phyloP scores from a whole-genome alignment of 306 rosid genomes.

The Senna tora region DNA sequence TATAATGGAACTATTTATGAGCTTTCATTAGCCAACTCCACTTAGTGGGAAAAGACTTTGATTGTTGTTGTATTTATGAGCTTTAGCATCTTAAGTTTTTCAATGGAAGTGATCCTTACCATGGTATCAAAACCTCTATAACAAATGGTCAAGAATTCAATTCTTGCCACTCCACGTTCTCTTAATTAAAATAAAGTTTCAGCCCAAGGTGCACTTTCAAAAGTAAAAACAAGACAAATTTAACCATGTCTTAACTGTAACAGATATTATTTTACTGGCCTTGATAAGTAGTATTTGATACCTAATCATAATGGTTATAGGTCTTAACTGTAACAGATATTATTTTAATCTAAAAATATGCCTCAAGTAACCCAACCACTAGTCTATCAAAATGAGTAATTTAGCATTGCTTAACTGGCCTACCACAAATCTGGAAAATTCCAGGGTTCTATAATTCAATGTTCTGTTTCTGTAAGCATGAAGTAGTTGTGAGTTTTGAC shows the following conservation, averaged over 20 bases:
- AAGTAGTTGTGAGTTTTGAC: conserved; percentile 7
- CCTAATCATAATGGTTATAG: neutral
- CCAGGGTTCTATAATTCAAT: neutral
- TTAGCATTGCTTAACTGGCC: neutral
- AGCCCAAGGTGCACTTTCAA: neutral
- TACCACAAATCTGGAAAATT: neutral
- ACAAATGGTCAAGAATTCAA: no score
- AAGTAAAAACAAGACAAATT: neutral
- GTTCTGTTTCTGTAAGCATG: neutral
- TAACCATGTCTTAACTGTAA: neutral
- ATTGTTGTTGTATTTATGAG: no score
- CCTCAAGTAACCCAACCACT: neutral
- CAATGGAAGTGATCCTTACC: neutral
- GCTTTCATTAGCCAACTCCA: no score
- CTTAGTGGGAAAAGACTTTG: no score
- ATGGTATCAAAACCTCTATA: neutral
- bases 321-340: neutral
- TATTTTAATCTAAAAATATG: no score
- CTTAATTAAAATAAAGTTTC: neutral
- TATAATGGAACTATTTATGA: neutral
- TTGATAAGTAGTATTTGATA: neutral
- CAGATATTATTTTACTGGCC: neutral
- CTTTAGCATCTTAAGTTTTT: neutral
- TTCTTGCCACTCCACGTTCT: neutral
- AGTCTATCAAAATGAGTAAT: neutral